Evolutionary conservation across 805 yeast genomes (phyloP), one percentile per base, ranked within the genome.

Genomic region (Kazachstania bromeliacearum): DNA sequence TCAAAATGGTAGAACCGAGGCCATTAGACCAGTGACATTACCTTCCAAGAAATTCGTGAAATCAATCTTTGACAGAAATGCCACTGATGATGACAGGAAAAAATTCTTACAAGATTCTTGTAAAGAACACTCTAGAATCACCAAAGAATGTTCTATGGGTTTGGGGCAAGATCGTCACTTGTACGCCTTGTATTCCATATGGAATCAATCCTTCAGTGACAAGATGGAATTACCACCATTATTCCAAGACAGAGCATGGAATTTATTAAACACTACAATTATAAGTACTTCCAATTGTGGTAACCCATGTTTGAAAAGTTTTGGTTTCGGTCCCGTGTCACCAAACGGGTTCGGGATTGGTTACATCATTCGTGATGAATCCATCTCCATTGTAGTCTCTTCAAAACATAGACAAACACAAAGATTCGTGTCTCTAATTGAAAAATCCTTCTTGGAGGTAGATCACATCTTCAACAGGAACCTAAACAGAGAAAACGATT

Each of bases 321-420:
- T 87, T 64, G 96, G 96, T 0, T 87, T 87, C 52, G 94, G 95
- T 3, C 96, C 96, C 3, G 88, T 85, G 2, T 69, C 81, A 10
- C 80, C 85, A 33, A 88, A 84, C 51, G 96, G 96, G 3, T 85
- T 80, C 58, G 96, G 96, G n/a, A 71, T 87, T 25, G 95, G 95
- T 4, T 87, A 87, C 56, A 84, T 87, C 46, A 80, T 87, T 47
- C 85, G 88, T 57, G 74, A 68, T 29, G 83, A 85, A 51, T 76
- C 85, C 15, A 74, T 87, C 19, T 74, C 87, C 2, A 71, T 87
- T 7, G 85, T 94, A 34, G 80, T 83, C 4, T 77, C 92, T 19
- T 85, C 95, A 10, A 87, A 85, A 60, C 88, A 81, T 59, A 70
- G 96, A 38, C 96, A 87, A 62, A 85, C 95, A 0, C 68, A 71